Base-by-base conservation (phyloP, 257 asterid genomes). In the Euphrasia confusa region DNA sequence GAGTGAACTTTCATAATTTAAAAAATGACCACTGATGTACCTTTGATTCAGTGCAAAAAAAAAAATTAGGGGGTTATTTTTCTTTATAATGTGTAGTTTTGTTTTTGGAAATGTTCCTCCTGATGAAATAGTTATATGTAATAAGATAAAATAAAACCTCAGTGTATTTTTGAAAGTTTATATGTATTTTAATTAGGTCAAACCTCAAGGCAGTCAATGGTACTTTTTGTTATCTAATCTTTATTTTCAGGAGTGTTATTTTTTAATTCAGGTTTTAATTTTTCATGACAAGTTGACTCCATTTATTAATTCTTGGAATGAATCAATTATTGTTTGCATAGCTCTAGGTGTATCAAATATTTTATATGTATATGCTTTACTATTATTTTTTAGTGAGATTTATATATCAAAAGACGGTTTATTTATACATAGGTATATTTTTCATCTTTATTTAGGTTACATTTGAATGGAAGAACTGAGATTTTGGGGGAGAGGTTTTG, bases 401-500 rank as follows among this genome's bases (percentile, higher is more conserved):
- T 66, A 21, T 48, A 27, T 54, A 61, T 17, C 33, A 13, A 15
- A 21, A 61, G 49, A 13, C 70, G 50, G 26, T 30, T 21, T 21
- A 10, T 15, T 55, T 59, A 1, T 14, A 13, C 60, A 27, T 69
- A 27, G 47, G 33, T 60, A 27, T 24, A 11, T n/a, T 45, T 64
- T 15, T 65, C 33, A 13, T 63, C 56, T 28, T 66, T 27, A 47
- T 53, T 75, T 52, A 10, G 2, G 8, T 21, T 52, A 52, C 53
- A 39, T 10, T 44, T 44, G n/a, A 14, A 9, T 45, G 54, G 32
- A 64, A 55, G 61, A 2, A 33, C 7, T 33, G 42, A 9, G 10
- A 45, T 45, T n/a, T 45, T 45, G 12, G 42, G 42, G 48, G n/a
- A 42, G 48, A 42, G 53, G 53, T 9, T 47, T 47, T 47, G 53